Evolutionary conservation across 495 filamentous ascomycete genomes (phyloP).

Genomic region (Neohortaea acidophila): DNA sequence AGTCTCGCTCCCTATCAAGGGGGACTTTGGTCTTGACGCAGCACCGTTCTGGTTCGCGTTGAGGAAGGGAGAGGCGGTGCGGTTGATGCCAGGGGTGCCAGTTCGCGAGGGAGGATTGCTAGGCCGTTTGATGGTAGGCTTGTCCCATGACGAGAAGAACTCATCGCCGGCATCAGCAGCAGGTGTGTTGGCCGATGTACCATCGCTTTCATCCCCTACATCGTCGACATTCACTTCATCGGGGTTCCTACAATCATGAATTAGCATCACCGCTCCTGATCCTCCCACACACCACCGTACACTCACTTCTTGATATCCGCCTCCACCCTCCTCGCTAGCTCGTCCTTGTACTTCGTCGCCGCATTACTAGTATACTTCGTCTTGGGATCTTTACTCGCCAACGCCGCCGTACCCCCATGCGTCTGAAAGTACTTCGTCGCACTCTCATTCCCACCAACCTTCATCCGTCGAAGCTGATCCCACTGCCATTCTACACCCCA

Average conservation of each 20-base stretch:
- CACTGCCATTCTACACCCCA: slow-evolving; percentile 80
- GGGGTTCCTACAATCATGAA: slow-evolving; percentile 46
- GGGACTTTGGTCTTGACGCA: slow-evolving; percentile 59
- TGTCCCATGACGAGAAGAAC: slow-evolving; percentile 98
- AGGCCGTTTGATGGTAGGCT: slow-evolving; percentile 90
- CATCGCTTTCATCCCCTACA: slow-evolving; percentile 39
- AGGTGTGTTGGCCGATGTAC: slow-evolving; percentile 53
- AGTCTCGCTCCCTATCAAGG: slow-evolving; percentile 48
- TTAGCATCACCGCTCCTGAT: no score
- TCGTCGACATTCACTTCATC: slow-evolving; percentile 77
- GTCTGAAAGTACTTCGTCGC: slow-evolving; percentile 96
- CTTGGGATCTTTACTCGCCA: slow-evolving; percentile 90
- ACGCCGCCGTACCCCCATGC: slow-evolving; percentile 81
- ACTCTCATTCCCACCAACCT: slow-evolving; percentile 94
- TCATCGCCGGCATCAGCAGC: slow-evolving; percentile 70
- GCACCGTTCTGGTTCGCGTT: slow-evolving; percentile 54
- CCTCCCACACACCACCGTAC: no score
- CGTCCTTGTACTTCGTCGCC: slow-evolving; percentile 92
- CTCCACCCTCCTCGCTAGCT: slow-evolving; percentile 67
- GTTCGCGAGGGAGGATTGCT: slow-evolving; percentile 88
- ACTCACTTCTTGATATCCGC: slow-evolving; percentile 65
- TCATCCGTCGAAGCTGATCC: slow-evolving; percentile 96
- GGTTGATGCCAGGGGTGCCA: slow-evolving; percentile 67
- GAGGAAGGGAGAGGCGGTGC: slow-evolving; percentile 79
- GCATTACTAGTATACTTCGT: slow-evolving; percentile 86